phyloP scores from a whole-genome alignment of 192 early-diverging fungal species.

The Coemansia sp. region DNA sequence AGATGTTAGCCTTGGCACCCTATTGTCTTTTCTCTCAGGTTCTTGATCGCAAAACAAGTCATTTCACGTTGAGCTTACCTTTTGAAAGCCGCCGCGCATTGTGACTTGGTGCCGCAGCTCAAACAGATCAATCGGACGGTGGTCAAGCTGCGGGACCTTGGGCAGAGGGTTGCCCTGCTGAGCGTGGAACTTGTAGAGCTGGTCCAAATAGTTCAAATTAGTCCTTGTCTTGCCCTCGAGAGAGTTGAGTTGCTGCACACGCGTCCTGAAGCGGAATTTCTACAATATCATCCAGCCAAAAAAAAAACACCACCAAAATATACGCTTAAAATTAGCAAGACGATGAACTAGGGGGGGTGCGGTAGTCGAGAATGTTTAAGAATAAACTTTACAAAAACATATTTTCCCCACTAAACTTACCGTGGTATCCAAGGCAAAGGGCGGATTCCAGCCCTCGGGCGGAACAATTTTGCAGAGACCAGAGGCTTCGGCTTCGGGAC shows the following conservation, averaged over 20 bases:
- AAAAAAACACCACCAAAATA: constrained; percentile 7
- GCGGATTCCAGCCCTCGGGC: constrained; percentile 81
- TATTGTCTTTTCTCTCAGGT: neutral
- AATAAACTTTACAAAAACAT: neutral
- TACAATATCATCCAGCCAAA: constrained; percentile 37
- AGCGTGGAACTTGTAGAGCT: constrained; percentile 86
- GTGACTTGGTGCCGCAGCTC: constrained; percentile 82
- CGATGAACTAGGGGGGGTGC: neutral
- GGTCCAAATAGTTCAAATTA: constrained; percentile 88
- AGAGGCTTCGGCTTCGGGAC: constrained; percentile 71
- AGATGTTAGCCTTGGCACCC: neutral
- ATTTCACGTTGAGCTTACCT: constrained; percentile 34
- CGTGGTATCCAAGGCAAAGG: constrained; percentile 82
- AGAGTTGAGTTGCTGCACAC: constrained; percentile 88
- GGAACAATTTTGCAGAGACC: constrained; percentile 95
- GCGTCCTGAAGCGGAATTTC: constrained; percentile 86
- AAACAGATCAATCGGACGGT: constrained; percentile 84
- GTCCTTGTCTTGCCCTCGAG: constrained; percentile 89
- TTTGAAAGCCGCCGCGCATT: constrained; percentile 72
- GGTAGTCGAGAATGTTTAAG: constrained; percentile 15
- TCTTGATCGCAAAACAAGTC: neutral
- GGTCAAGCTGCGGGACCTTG: constrained; percentile 83
- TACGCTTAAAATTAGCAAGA: neutral
- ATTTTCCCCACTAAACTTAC: constrained; percentile 55
- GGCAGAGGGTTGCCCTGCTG: constrained; percentile 73